phyloP scores from a whole-genome alignment of 169 alveolate species.

The Eimeria necatrix region DNA sequence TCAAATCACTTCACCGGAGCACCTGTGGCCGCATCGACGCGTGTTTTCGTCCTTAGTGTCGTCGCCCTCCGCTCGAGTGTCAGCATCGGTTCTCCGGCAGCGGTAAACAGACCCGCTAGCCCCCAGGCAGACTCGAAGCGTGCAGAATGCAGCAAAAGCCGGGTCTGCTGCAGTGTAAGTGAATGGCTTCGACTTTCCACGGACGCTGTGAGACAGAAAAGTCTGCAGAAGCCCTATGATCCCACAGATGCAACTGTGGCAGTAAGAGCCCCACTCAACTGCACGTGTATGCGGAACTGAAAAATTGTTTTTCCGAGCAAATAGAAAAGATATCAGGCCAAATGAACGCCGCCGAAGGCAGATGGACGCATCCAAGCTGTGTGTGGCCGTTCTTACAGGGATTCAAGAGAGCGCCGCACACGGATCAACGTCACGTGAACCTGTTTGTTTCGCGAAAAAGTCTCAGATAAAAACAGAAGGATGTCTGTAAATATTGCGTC shows the following conservation, averaged over 20 bases:
- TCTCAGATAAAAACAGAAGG: conserved; percentile 1
- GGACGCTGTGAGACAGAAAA: conserved; percentile 20
- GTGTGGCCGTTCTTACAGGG: conserved; percentile 26
- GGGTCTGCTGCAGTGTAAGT: background rate
- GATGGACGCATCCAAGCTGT: background rate
- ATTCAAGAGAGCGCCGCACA: background rate
- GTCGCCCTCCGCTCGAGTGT: conserved; percentile 53
- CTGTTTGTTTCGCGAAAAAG: conserved; percentile 26
- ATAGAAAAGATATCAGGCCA: background rate
- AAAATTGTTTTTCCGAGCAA: background rate
- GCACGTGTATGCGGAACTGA: background rate
- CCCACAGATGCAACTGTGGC: background rate
- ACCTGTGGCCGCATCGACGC: conserved; percentile 10
- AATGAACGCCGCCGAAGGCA: background rate
- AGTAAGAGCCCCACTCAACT: background rate
- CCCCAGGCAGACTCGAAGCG: background rate
- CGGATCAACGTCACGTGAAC: background rate
- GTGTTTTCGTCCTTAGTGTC: background rate
- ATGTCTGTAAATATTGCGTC: background rate
- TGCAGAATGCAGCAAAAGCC: background rate
- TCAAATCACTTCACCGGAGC: conserved; percentile 42
- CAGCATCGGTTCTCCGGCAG: conserved; percentile 60
- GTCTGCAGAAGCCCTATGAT: background rate
- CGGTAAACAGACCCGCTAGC: conserved; percentile 11
- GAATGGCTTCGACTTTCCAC: background rate